Evolutionary conservation across 768 basidiomycete genomes (phyloP), one percentile per base, ranked within the genome.

Genomic region (Phylloporus sp.): DNA sequence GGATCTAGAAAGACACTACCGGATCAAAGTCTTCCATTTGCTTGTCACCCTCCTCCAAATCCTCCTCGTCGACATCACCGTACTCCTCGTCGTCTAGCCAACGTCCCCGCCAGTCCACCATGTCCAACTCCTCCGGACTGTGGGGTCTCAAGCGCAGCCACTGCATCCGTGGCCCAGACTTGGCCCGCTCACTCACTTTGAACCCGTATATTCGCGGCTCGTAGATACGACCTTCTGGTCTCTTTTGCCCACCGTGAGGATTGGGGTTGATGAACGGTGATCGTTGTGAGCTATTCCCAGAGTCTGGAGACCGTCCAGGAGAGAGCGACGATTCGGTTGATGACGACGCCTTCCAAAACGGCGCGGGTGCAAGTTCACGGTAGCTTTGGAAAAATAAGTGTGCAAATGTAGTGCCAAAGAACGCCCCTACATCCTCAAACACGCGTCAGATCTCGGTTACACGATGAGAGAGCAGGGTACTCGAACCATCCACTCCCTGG

Each of bases 321-420:
- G 86, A 85, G 6, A 81, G 76, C 6, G 78, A 70, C 15, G 75
- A 70, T 41, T 69, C 65, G 0, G 78, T 76, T 13, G 80, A 78
- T 2, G 80, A 70, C 12, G 78, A 74, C n/a, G 83, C 79, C 58
- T 88, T 90, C 81, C 83, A 94, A 73, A 93, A 97, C 2, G 95
- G 92, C 23, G 92, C 91, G 0, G 95, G 90, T 9, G 91, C 84
- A n/a, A 95, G 80, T 67, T 95, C 93, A 23, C 91, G 89, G 73
- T 95, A 98, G 56, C 90, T 94, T 66, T 98, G 94, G 80, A 98
- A 98, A 74, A 98, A 95, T 23, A 99, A 78, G 63, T 97, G 94
- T 2, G 95, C 79, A 69, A 99, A 99, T n/a, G 95, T 97, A 0
- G 95, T 98, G 20, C 97, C 97, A 74, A 99, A 99, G 75, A 97